phyloP scores from a whole-genome alignment of 768 basidiomycete species.

The Hygrocybe punicea region DNA sequence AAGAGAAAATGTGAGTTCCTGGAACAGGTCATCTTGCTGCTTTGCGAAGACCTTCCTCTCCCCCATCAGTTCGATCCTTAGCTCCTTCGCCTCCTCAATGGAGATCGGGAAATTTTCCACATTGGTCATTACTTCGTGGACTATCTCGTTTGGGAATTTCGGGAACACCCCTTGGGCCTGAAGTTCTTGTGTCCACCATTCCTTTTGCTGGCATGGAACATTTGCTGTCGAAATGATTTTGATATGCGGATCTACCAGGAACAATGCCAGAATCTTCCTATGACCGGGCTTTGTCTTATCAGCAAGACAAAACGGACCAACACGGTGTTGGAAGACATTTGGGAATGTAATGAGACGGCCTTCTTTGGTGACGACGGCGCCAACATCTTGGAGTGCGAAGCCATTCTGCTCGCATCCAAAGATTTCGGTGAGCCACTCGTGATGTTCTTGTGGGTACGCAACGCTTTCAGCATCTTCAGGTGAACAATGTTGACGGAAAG shows the following conservation, averaged over 20 bases:
- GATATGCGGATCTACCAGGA: slow-evolving; percentile 36
- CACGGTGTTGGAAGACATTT: slow-evolving; percentile 42
- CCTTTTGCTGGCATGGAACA: slow-evolving; percentile 27
- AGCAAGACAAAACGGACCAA: slow-evolving; percentile 35
- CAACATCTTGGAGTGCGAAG: slow-evolving; percentile 29
- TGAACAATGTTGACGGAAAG: slow-evolving; percentile 27
- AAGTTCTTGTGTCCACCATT: slow-evolving; percentile 28
- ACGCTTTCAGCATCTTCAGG: slow-evolving; percentile 8
- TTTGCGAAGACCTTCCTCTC: slow-evolving; percentile 29
- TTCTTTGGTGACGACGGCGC: slow-evolving; percentile 33
- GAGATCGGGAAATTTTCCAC: slow-evolving; percentile 28
- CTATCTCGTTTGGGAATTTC: slow-evolving; percentile 18
- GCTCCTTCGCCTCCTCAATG: slow-evolving; percentile 27
- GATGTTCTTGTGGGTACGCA: slow-evolving; percentile 23
- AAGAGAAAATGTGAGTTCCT: slow-evolving; percentile 18
- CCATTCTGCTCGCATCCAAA: slow-evolving; percentile 26
- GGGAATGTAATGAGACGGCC: slow-evolving; percentile 41
- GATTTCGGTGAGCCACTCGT: slow-evolving; percentile 28
- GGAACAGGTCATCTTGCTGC: slow-evolving; percentile 13
- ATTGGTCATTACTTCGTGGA: slow-evolving; percentile 21
- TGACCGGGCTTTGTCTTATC: slow-evolving; percentile 37
- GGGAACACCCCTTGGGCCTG: slow-evolving; percentile 1
- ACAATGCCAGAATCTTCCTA: slow-evolving; percentile 41
- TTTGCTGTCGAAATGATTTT: slow-evolving; percentile 26
- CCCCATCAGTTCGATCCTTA: slow-evolving; percentile 31